Percentiles rank a stretch among this genome's conserved stretches.
These are phyloP conservation scores for Lantana camara DNA, from an alignment of 257 asterid genomes.

Conservation along the genomic window DNA sequence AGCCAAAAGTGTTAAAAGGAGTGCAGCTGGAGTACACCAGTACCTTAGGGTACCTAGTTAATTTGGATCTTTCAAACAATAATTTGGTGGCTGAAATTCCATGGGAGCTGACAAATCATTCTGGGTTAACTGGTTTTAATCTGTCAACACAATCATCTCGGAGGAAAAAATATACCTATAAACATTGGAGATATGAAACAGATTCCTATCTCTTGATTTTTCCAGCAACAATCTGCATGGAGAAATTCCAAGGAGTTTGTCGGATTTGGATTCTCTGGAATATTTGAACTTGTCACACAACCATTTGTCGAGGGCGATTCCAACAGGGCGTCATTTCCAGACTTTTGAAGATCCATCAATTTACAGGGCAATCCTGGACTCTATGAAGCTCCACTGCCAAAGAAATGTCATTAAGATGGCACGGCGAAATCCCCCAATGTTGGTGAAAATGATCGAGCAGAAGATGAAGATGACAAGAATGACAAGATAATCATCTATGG, in stretches of 20 bases:
- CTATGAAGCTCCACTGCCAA: no score
- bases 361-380: not conserved
- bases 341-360: not conserved
- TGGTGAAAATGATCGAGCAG: not conserved
- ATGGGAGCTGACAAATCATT: not conserved
- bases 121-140: not conserved
- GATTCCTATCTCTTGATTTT: slow-evolving; percentile 21
- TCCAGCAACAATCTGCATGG: no score
- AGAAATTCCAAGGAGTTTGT: not conserved
- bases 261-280: slow-evolving; percentile 16
- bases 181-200: slow-evolving; percentile 29
- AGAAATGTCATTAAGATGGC: no score
- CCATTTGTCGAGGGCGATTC: slow-evolving; percentile 30
- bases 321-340: slow-evolving; percentile 22
- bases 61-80: slow-evolving; percentile 14
- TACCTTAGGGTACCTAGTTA: not conserved
- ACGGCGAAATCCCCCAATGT: no score
- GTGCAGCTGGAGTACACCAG: not conserved
- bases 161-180: slow-evolving; percentile 17
- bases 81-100: slow-evolving; percentile 13
- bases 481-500: not conserved
- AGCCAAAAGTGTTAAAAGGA: not conserved
- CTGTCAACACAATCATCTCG: slow-evolving; percentile 21
- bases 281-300: slow-evolving; percentile 29
- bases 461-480: not conserved